Percentiles rank a stretch among this genome's conserved stretches.
Evolutionary conservation across 192 early-diverging fungal species (phyloP).

Genomic region (Kickxella alabastrina): DNA sequence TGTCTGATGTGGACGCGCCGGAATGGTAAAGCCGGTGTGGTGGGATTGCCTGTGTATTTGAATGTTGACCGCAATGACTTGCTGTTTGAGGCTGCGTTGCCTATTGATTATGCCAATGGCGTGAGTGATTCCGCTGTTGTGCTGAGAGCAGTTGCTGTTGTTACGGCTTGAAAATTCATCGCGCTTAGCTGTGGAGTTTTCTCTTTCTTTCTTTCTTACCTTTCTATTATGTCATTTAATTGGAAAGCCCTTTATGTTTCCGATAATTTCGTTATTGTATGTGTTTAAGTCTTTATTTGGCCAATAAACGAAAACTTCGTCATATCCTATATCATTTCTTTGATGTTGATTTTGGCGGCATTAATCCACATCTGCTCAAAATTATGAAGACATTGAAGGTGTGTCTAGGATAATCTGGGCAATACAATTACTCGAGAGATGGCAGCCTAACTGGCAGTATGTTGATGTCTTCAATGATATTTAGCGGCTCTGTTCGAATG

Average conservation of each 20-base stretch:
- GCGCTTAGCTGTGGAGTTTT: slow-evolving; percentile 25
- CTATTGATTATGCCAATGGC: slow-evolving; percentile 3
- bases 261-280: too few relatives aligned
- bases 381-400: too few relatives aligned
- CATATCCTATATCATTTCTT: too few relatives aligned
- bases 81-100: slow-evolving; percentile 54
- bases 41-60: slow-evolving; percentile 60
- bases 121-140: slow-evolving; percentile 36
- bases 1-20: slow-evolving; percentile 35
- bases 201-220: background rate
- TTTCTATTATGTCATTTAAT: background rate
- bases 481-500: too few relatives aligned
- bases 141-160: slow-evolving; percentile 59
- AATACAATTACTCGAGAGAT: too few relatives aligned
- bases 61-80: slow-evolving; percentile 60
- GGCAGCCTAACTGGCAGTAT: too few relatives aligned
- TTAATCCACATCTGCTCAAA: too few relatives aligned
- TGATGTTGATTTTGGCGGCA: too few relatives aligned
- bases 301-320: too few relatives aligned
- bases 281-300: too few relatives aligned
- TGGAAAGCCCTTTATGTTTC: background rate
- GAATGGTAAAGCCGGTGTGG: background rate
- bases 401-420: too few relatives aligned
- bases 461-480: too few relatives aligned
- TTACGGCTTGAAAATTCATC: slow-evolving; percentile 77